Conservation (phyloP, 1,284 basidiomycete species). For the Ganoderma meredithae region DNA sequence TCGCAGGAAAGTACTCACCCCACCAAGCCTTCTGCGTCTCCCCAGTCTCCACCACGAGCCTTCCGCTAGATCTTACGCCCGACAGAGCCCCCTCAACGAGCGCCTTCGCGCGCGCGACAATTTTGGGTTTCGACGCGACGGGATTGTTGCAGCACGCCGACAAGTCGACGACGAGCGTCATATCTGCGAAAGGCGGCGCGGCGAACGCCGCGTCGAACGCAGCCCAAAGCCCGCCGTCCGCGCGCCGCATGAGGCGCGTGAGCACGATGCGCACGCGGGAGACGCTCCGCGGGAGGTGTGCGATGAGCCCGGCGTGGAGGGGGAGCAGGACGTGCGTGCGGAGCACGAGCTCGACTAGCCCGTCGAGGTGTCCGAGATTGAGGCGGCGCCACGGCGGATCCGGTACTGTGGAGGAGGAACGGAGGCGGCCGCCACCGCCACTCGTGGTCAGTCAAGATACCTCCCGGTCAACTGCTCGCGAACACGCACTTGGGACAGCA, state of each 20-base stretch:
- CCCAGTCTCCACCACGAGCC: not conserved
- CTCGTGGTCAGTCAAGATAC: not conserved
- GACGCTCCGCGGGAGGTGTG: conserved; percentile 12
- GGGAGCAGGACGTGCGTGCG: conserved; percentile 6
- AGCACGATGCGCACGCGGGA: conserved; percentile 2
- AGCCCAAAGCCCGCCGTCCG: not conserved
- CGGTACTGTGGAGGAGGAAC: not conserved
- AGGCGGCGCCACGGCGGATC: conserved; percentile 9
- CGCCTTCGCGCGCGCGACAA: not conserved
- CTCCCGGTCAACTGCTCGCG: not conserved
- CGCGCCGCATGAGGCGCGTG: not conserved
- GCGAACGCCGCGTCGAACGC: conserved; percentile 14
- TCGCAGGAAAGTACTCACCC: not conserved
- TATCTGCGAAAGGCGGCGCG: not conserved
- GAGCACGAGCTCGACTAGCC: conserved; percentile 13
- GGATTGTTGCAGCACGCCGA: not conserved
- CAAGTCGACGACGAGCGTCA: conserved; percentile 10
- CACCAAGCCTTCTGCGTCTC: not conserved
- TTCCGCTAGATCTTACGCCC: not conserved
- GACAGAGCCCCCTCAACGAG: not conserved
- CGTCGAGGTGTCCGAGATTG: conserved; percentile 6
- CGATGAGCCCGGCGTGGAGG: conserved; percentile 5
- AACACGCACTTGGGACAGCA: not conserved
- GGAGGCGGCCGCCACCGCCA: not conserved
- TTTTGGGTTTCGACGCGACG: not conserved